phyloP scores from a whole-genome alignment of 73 alveolate species.

The Tetrahymena malaccensis region DNA sequence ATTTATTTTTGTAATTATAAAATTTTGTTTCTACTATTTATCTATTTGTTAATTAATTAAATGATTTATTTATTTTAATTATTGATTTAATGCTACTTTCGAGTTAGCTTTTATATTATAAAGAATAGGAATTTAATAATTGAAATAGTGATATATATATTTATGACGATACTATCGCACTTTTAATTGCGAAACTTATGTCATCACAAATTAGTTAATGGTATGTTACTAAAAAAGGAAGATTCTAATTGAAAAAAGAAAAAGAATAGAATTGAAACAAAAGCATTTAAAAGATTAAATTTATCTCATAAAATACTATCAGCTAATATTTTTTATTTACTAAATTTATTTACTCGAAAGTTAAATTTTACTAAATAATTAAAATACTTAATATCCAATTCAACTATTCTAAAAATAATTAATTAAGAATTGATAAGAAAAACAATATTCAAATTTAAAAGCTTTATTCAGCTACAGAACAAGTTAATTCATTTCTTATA shows the following conservation, averaged over 20 bases:
- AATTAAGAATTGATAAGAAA: too few species aligned
- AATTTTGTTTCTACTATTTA: background rate
- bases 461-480: too few species aligned
- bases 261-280: background rate
- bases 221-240: background rate
- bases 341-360: background rate
- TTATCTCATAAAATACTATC: too few species aligned
- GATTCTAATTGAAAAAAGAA: background rate
- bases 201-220: background rate
- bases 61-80: background rate
- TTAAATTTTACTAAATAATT: background rate
- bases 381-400: too few species aligned
- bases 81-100: background rate
- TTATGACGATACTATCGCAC: background rate
- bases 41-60: background rate
- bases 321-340: background rate
- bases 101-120: too few species aligned
- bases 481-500: too few species aligned
- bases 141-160: background rate
- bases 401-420: too few species aligned
- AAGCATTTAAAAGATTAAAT: too few species aligned
- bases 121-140: background rate
- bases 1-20: background rate
- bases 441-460: too few species aligned
- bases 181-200: background rate